Percentiles rank a stretch among this genome's conserved stretches.
phyloP scores from a whole-genome alignment of 2,329 filamentous ascomycete species.

The Arthrinium puccinioides region DNA sequence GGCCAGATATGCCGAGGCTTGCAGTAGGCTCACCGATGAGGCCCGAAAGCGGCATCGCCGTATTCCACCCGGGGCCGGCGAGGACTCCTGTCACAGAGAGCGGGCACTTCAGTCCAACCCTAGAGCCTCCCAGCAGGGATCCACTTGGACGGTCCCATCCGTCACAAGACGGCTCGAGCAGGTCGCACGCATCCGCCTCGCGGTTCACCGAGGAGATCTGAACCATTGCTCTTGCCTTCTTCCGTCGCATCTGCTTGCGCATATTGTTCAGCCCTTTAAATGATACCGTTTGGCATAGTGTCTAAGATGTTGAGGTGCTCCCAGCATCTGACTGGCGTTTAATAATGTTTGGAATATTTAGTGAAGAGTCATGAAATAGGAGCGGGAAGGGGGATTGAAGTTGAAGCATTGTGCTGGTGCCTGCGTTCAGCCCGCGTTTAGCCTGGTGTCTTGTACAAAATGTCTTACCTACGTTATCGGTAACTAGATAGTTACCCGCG shows the following conservation, averaged over 20 bases:
- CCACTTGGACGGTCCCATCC: constrained; percentile 29
- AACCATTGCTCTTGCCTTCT: constrained; percentile 9
- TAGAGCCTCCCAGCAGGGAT: constrained; percentile 21
- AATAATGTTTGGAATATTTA: constrained; percentile 16
- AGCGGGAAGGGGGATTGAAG: too few species aligned
- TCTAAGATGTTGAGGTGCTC: constrained; percentile 12
- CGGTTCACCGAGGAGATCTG: constrained; percentile 34
- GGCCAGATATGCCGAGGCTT: constrained; percentile 29
- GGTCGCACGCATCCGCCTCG: constrained; percentile 25
- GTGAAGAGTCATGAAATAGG: constrained; percentile 8
- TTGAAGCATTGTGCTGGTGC: too few species aligned
- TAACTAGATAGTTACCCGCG: too few species aligned
- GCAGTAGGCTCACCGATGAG: constrained; percentile 52
- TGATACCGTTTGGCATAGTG: constrained; percentile 19
- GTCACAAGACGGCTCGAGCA: constrained; percentile 25
- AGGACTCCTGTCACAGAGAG: constrained; percentile 53
- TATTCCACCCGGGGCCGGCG: constrained; percentile 58
- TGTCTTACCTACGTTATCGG: too few species aligned
- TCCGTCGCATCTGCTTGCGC: constrained; percentile 8
- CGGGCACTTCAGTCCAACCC: constrained; percentile 35
- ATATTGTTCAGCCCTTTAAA: constrained; percentile 12
- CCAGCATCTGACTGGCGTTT: constrained; percentile 16
- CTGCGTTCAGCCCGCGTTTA: too few species aligned
- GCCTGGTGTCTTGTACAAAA: too few species aligned
- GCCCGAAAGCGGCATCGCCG: constrained; percentile 51